Base-by-base conservation (phyloP, 2,329 filamentous ascomycete species). In the Fusarium praegraminearum region DNA sequence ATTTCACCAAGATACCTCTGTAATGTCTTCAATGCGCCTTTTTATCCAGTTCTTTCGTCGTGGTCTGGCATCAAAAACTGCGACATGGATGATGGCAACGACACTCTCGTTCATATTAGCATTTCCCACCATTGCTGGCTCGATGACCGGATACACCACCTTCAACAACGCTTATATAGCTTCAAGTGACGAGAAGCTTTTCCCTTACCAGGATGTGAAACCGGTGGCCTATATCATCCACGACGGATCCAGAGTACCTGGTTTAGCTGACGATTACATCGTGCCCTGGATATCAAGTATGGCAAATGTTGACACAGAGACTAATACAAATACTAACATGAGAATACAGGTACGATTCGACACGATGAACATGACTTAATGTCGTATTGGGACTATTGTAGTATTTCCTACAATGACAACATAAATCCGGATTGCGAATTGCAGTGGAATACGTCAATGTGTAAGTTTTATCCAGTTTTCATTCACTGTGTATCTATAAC, bases 81-180 rank as follows among this genome's bases (percentile, higher is more conserved):
- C 53, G 1, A 67, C 43, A 26, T 36, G 11, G 3, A 59, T 57
- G 9, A 63, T 63, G 5, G 15, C 44, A 0, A 12, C 7, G 24
- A 18, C 57, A 0, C 24, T 33, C 3, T 20, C n/a, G 0, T 18
- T 70, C 3, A 54, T 70, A 4, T 26, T 70, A 2, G 38, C 16
- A 7, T 61, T 63, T 2, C 67, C 67, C 0, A 70, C 67, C 0
- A 35, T 64, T 5, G 46, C 46, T 9, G n/a, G 53, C 5, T 70
- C 67, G 0, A 70, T 70, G 67, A 67, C 66, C 0, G 66, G 66
- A 38, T 70, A 70, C 15, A 59, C 43, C 1, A 33, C 62, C 0
- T 61, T 40, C 1, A 58, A 53, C 4, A 30, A 44, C 9, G 28
- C 62, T 3, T 69, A 67, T 9, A 15, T 67, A 7, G 54, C 13